These are phyloP conservation scores for Sphagnum fallax DNA, from an alignment of 228 moss, liverwort and hornwort genomes.

Conservation along the genomic window DNA sequence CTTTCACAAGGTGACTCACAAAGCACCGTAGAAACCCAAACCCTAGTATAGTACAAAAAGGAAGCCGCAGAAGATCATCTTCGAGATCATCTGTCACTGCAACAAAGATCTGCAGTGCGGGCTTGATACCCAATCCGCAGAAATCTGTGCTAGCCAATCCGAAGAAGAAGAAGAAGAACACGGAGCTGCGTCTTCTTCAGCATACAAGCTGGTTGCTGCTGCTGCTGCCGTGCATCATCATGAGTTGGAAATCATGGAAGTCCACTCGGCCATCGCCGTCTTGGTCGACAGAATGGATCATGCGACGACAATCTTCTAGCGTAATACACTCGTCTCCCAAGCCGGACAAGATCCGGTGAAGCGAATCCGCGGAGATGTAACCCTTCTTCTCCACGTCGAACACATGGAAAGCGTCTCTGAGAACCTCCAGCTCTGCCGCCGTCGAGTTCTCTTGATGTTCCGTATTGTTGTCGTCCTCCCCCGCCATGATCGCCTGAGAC, in stretches of 20 bases:
- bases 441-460: too few relatives aligned
- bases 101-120: too few relatives aligned
- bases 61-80: too few relatives aligned
- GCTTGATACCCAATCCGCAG: too few relatives aligned
- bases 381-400: slow-evolving; percentile 36
- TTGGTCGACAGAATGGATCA: slow-evolving; percentile 29
- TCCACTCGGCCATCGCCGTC: slow-evolving; percentile 38
- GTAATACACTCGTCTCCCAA: slow-evolving; percentile 31
- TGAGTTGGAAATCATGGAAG: slow-evolving; percentile 40
- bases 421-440: neutral
- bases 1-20: too few relatives aligned
- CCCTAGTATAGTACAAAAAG: too few relatives aligned
- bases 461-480: neutral
- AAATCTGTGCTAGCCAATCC: too few relatives aligned
- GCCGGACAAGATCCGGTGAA: slow-evolving; percentile 22
- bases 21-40: too few relatives aligned
- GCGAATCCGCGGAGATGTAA: slow-evolving; percentile 32
- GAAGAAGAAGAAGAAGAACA: too few relatives aligned
- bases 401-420: slow-evolving; percentile 27
- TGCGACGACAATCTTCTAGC: slow-evolving; percentile 32
- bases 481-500: neutral
- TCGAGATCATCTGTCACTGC: too few relatives aligned
- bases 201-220: neutral
- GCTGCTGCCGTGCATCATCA: slow-evolving; percentile 17
- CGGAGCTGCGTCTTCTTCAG: neutral